phyloP scores from a whole-genome alignment of 495 filamentous ascomycete species.

The Penicillium waksmanii region DNA sequence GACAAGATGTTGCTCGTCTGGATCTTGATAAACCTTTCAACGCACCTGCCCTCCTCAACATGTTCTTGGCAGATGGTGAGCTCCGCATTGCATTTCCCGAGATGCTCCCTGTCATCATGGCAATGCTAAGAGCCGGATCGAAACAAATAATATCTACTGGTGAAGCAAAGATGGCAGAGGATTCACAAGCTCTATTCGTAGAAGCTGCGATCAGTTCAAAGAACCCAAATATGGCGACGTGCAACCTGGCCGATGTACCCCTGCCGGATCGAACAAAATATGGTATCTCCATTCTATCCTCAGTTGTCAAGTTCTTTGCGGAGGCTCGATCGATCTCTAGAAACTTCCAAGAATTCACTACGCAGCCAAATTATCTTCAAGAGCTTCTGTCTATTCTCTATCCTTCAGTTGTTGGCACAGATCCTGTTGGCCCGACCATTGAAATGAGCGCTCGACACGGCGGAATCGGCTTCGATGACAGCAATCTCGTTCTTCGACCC shows the following conservation, averaged over 20 bases:
- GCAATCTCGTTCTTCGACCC: slow-evolving; percentile 79
- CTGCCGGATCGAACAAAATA: slow-evolving; percentile 20
- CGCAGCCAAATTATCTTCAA: slow-evolving; percentile 76
- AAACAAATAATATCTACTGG: slow-evolving; percentile 47
- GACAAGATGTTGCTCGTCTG: slow-evolving; percentile 73
- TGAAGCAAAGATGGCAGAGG: background rate
- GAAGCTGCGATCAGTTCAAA: slow-evolving; percentile 12
- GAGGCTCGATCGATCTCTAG: slow-evolving; percentile 74
- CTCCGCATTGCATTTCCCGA: slow-evolving; percentile 74
- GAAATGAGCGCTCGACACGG: slow-evolving; percentile 82
- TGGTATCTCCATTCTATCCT: slow-evolving; percentile 58
- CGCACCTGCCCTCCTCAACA: slow-evolving; percentile 69
- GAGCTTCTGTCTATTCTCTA: slow-evolving; percentile 78
- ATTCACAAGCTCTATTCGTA: slow-evolving; percentile 9
- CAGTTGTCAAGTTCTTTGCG: slow-evolving; percentile 76
- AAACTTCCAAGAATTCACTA: slow-evolving; percentile 78
- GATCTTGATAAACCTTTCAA: slow-evolving; percentile 75
- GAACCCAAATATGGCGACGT: slow-evolving; percentile 26
- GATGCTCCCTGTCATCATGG: slow-evolving; percentile 76
- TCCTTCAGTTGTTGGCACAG: slow-evolving; percentile 81
- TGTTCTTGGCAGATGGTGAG: slow-evolving; percentile 59
- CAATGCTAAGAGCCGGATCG: slow-evolving; percentile 84
- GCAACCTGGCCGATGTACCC: slow-evolving; percentile 17
- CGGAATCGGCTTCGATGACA: slow-evolving; percentile 79
- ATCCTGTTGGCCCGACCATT: slow-evolving; percentile 76